Percentiles rank a stretch among this genome's conserved stretches.
These are phyloP conservation scores for Phoenix roebelenii DNA, from an alignment of 176 grass and related monocot genomes.

Conservation along the genomic window DNA sequence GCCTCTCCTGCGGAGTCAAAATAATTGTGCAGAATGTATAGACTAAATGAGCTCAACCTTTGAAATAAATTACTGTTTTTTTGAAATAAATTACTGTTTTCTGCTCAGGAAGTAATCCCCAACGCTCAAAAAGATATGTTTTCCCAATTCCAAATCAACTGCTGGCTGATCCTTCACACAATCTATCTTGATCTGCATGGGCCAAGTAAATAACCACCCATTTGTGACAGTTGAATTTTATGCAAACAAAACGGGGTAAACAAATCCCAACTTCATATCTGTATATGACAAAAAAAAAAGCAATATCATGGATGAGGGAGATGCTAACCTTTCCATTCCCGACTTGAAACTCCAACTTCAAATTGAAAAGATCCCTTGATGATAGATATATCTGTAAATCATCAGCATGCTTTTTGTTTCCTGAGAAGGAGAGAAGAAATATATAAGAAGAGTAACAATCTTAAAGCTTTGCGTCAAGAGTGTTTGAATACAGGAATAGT, in stretches of 20 bases:
- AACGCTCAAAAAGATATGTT: slow-evolving; percentile 64
- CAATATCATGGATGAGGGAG: background rate
- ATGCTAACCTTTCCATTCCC: slow-evolving; percentile 67
- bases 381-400: slow-evolving; percentile 50
- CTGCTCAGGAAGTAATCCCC: slow-evolving; percentile 48
- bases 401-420: slow-evolving; percentile 50
- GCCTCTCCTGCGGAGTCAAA: too few species aligned
- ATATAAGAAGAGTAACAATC: background rate
- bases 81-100: too few species aligned
- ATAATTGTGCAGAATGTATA: too few species aligned
- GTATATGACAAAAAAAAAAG: background rate
- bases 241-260: background rate
- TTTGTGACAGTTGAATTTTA: background rate
- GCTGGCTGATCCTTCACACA: slow-evolving; percentile 51
- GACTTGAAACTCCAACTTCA: slow-evolving; percentile 62
- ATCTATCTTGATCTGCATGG: slow-evolving; percentile 50
- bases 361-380: slow-evolving; percentile 58
- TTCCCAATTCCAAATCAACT: slow-evolving; percentile 47
- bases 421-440: slow-evolving; percentile 12
- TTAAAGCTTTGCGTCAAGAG: background rate
- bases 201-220: slow-evolving; percentile 5
- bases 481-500: too few species aligned
- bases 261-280: too few species aligned
- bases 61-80: too few species aligned
- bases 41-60: too few species aligned